Percentiles rank a stretch among this genome's conserved stretches.
phyloP scores from a whole-genome alignment of 306 rosid species.

The Purshia tridentata region DNA sequence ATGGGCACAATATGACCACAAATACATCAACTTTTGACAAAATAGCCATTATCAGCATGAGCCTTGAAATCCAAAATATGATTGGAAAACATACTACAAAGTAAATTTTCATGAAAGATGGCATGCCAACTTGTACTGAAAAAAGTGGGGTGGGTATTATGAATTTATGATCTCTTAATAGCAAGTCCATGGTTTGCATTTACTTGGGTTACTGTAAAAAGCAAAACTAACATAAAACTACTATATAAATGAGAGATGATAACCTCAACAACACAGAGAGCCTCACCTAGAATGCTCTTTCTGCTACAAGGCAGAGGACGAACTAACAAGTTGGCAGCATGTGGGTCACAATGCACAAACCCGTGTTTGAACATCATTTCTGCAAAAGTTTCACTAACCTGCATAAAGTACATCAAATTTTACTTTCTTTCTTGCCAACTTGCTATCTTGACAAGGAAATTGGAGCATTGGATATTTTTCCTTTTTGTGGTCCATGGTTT shows the following conservation, averaged over 20 bases:
- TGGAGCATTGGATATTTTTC: neutral
- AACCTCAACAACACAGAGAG: constrained; percentile 22
- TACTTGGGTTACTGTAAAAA: neutral
- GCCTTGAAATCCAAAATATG: neutral
- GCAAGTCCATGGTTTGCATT: neutral
- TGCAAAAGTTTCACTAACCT: constrained; percentile 94
- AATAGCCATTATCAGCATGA: neutral
- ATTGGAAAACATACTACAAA: neutral
- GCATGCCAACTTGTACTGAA: neutral
- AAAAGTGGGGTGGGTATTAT: neutral
- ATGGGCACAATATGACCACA: neutral
- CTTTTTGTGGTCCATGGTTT: neutral
- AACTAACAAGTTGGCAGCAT: constrained; percentile 87
- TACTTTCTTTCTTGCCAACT: constrained; percentile 11
- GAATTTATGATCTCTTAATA: neutral
- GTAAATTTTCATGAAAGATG: neutral
- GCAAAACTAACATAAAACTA: neutral
- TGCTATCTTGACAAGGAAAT: neutral
- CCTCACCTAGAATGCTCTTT: constrained; percentile 65
- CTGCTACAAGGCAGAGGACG: constrained; percentile 74
- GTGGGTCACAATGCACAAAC: constrained; percentile 98
- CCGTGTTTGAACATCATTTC: constrained; percentile 99
- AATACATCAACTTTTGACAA: neutral
- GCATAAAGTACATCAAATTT: constrained; percentile 32
- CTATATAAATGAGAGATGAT: neutral